These are phyloP conservation scores for Cladosporium cucumerinum DNA, from an alignment of 2,329 filamentous ascomycete genomes.

Conservation along the genomic window DNA sequence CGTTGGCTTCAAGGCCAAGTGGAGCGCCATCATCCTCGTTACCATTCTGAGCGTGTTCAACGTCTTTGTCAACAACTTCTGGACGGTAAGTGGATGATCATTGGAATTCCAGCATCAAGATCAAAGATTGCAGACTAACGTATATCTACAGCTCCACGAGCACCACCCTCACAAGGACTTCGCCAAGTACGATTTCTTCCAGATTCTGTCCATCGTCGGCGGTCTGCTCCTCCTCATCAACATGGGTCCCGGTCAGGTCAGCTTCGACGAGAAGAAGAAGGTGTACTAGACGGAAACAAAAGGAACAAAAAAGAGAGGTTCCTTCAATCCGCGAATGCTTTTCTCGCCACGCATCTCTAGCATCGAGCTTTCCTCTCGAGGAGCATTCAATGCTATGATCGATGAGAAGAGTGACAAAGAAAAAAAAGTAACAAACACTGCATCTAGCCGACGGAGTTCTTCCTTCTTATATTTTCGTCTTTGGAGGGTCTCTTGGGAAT, in stretches of 20 bases:
- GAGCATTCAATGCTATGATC: not conserved
- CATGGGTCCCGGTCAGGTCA: slow-evolving; percentile 96
- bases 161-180: slow-evolving; percentile 99
- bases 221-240: slow-evolving; percentile 95
- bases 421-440: not conserved
- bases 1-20: slow-evolving; percentile 99
- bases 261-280: slow-evolving; percentile 99
- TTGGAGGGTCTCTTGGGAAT: not conserved
- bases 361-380: not conserved
- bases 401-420: not conserved
- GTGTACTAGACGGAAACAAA: slow-evolving; percentile 65
- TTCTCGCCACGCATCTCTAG: not conserved
- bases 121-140: slow-evolving; percentile 22
- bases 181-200: slow-evolving; percentile 99
- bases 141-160: slow-evolving; percentile 70
- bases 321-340: not conserved
- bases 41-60: slow-evolving; percentile 97
- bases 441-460: not conserved
- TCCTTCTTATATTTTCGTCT: not conserved
- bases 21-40: slow-evolving; percentile 91
- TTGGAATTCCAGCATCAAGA: not conserved
- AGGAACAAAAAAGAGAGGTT: not conserved
- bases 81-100: slow-evolving; percentile 69
- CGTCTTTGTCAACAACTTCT: slow-evolving; percentile 98
- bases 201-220: slow-evolving; percentile 97